A percentile compares a stretch with the other conserved stretches of the same genome.
Evolutionary conservation across 2,329 filamentous ascomycete species (phyloP).

Genomic region (Lizonia empirigonia): DNA sequence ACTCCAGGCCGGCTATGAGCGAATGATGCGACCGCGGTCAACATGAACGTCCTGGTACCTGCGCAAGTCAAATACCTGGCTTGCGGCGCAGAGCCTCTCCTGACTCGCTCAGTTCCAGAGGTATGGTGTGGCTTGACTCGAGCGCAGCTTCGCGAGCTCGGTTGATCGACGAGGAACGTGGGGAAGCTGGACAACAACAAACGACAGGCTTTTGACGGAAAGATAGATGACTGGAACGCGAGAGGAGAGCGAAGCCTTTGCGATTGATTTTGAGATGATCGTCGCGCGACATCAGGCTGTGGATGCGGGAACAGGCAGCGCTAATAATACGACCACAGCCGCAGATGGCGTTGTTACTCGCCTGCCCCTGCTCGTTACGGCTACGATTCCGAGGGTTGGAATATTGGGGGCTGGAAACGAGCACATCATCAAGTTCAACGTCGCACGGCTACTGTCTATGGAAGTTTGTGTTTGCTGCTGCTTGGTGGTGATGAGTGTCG

Average conservation of each 20-base stretch:
- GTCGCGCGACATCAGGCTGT: conserved; percentile 7
- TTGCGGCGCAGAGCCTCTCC: not conserved
- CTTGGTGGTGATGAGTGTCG: not conserved
- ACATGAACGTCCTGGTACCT: not conserved
- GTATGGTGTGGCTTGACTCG: not conserved
- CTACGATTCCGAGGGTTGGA: conserved; percentile 3
- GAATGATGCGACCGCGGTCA: not conserved
- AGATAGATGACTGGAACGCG: not conserved
- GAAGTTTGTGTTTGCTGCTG: not conserved
- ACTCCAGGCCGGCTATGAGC: not conserved
- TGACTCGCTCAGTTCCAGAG: not conserved
- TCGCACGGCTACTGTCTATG: not conserved
- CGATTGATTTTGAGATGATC: not conserved
- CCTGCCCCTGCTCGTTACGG: conserved; percentile 17
- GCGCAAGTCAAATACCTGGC: not conserved
- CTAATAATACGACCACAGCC: conserved; percentile 15
- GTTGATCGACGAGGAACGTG: not conserved
- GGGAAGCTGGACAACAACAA: not conserved
- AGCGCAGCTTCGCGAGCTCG: not conserved
- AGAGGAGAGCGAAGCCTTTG: not conserved
- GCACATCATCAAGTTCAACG: not conserved
- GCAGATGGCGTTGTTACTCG: conserved; percentile 14
- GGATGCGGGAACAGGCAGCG: conserved; percentile 1
- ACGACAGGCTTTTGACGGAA: not conserved
- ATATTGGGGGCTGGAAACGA: conserved; percentile 5